Conservation (phyloP, 495 filamentous ascomycete genomes). For the Aspergillus kassunensis region DNA sequence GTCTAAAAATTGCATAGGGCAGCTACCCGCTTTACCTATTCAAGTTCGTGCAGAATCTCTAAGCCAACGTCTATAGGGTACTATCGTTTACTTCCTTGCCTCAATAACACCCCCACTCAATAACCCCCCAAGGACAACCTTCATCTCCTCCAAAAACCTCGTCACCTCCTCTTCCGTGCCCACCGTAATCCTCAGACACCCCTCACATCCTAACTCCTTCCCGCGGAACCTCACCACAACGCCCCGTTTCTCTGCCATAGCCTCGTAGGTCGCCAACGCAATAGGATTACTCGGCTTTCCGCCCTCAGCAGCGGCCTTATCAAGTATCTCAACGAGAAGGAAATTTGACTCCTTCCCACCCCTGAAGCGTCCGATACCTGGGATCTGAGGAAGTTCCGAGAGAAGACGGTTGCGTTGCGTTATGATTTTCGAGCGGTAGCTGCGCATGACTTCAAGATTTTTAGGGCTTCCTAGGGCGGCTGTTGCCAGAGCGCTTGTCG, state of each 20-base stretch:
- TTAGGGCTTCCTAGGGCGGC: conserved; percentile 57
- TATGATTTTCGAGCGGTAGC: conserved; percentile 63
- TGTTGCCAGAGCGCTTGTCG: conserved; percentile 75
- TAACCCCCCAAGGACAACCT: conserved; percentile 53
- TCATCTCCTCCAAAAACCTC: conserved; percentile 66
- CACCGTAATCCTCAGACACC: conserved; percentile 87
- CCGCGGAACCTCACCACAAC: conserved; percentile 93
- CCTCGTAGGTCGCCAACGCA: conserved; percentile 76
- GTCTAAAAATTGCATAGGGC: too few relatives aligned
- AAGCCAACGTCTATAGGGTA: too few relatives aligned
- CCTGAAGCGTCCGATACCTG: conserved; percentile 73
- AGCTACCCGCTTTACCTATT: too few relatives aligned
- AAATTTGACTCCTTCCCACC: conserved; percentile 86
- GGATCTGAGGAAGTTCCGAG: conserved; percentile 65
- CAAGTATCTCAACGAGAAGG: conserved; percentile 80
- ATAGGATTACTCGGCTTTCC: conserved; percentile 73
- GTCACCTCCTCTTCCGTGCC: conserved; percentile 85
- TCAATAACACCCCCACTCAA: conserved; percentile 24
- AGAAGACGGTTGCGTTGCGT: conserved; percentile 73
- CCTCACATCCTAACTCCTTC: conserved; percentile 83
- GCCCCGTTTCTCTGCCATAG: conserved; percentile 77
- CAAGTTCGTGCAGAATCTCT: too few relatives aligned
- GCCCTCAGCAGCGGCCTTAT: conserved; percentile 48
- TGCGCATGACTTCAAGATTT: conserved; percentile 68
- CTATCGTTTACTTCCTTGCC: conserved; percentile 16